Percentiles rank a stretch among this genome's conserved stretches.
These are phyloP conservation scores for Rhododendron henanense DNA, from an alignment of 148 eudicot species.

Conservation along the genomic window DNA sequence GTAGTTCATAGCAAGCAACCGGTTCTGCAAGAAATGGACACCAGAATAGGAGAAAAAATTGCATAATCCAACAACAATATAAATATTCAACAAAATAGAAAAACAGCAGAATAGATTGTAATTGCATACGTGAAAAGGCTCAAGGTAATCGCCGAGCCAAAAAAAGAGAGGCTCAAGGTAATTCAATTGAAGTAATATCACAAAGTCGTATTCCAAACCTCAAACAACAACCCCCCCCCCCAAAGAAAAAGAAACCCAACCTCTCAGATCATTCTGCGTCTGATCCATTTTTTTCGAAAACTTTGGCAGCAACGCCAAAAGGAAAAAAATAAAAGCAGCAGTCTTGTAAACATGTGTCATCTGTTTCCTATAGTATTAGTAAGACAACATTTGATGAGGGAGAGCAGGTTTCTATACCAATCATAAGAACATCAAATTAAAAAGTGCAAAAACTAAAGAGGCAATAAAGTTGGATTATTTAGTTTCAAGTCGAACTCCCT, in stretches of 20 bases:
- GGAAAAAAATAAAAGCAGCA: background rate
- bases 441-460: background rate
- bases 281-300: background rate
- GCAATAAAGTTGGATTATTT: background rate
- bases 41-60: background rate
- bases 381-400: background rate
- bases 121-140: background rate
- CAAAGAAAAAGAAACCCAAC: no score
- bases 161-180: no score
- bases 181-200: background rate
- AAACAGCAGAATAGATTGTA: background rate
- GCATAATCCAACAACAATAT: background rate
- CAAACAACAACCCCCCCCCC: background rate
- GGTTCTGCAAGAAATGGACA: constrained; percentile 62
- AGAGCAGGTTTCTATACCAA: background rate
- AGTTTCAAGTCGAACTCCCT: background rate
- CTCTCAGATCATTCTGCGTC: background rate
- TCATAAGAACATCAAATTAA: background rate
- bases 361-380: background rate
- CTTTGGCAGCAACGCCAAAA: background rate
- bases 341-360: background rate
- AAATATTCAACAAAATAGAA: no score
- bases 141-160: no score
- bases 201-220: background rate
- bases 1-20: constrained; percentile 97